A percentile compares a stretch with the other conserved stretches of the same genome.
Conservation (phyloP, 176 grass and related monocot species). For the Urochloa ruziziensis region DNA sequence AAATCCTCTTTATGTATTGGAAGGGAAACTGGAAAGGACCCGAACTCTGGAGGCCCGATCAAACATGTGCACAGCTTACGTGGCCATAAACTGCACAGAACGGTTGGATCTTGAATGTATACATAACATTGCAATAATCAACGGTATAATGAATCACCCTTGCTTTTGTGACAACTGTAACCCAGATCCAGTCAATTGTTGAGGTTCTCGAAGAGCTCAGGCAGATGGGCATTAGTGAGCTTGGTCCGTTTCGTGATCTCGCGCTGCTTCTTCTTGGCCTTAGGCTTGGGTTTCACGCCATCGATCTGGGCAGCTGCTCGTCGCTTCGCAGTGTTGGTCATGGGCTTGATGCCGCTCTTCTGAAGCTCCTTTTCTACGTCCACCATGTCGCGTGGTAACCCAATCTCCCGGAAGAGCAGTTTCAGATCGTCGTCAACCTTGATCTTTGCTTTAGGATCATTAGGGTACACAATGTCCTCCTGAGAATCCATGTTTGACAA, state of each 20-base stretch:
- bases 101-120: neutral
- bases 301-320: conserved; percentile 51
- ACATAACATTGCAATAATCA: neutral
- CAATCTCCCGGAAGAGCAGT: conserved; percentile 58
- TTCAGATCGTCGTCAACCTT: conserved; percentile 85
- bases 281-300: conserved; percentile 55
- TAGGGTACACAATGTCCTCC: conserved; percentile 86
- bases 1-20: neutral
- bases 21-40: neutral
- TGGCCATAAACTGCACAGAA: neutral
- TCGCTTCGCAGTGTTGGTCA: conserved; percentile 68
- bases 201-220: conserved; percentile 78
- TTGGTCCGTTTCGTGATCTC: conserved; percentile 75
- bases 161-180: neutral
- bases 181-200: neutral
- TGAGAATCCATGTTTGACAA: conserved; percentile 91
- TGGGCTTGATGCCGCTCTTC: conserved; percentile 83
- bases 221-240: conserved; percentile 92
- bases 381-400: conserved; percentile 72
- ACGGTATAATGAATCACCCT: neutral
- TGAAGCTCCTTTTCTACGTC: conserved; percentile 83
- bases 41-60: neutral
- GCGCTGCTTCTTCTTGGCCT: conserved; percentile 67
- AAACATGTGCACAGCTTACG: neutral
- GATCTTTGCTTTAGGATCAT: conserved; percentile 71